These are phyloP conservation scores for Myriosclerotinia scirpicola DNA, from an alignment of 2,329 filamentous ascomycete species.

Conservation along the genomic window DNA sequence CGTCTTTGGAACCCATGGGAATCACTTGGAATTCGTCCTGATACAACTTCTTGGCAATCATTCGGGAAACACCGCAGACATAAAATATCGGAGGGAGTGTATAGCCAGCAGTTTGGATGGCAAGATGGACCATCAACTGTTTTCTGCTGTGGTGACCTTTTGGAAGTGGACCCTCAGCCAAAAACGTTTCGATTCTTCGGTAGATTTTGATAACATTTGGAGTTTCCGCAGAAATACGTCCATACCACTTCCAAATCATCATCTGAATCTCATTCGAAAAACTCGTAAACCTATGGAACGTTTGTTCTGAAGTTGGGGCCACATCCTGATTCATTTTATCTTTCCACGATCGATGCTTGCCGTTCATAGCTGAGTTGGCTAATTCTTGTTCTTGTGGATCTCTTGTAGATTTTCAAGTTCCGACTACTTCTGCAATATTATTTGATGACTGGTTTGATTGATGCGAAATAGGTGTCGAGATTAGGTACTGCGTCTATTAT, in stretches of 20 bases:
- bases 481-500: not conserved
- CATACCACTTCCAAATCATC: slow-evolving; percentile 7
- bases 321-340: not conserved
- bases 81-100: not conserved
- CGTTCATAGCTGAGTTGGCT: not conserved
- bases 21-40: not conserved
- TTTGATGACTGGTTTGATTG: rapidly evolving
- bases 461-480: not conserved
- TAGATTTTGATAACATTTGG: not conserved
- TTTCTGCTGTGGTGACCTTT: not conserved
- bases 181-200: not conserved
- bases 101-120: not conserved
- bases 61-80: not conserved
- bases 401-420: rapidly evolving
- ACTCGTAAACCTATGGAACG: not conserved
- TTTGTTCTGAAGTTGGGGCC: not conserved
- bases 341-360: not conserved
- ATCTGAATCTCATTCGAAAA: not conserved
- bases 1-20: not conserved
- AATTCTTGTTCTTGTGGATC: not conserved
- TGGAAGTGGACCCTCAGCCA: not conserved
- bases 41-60: not conserved
- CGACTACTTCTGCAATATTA: not conserved
- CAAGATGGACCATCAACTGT: not conserved
- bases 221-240: not conserved